phyloP scores from a whole-genome alignment of 768 basidiomycete species.

The Kwoniella dendrophila region DNA sequence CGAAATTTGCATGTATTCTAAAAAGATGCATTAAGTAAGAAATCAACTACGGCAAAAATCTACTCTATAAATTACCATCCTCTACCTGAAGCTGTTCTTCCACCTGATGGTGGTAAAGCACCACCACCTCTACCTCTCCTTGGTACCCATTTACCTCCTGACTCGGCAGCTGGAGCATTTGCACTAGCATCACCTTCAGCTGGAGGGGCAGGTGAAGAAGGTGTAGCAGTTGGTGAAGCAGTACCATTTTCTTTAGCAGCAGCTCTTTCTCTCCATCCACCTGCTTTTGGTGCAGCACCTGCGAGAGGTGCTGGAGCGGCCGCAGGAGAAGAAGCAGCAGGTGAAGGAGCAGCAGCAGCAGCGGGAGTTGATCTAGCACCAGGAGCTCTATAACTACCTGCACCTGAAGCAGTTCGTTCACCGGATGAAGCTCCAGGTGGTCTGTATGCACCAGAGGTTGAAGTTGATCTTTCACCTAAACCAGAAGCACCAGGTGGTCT shows the following conservation, averaged over 20 bases:
- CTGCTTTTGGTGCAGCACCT: constrained; percentile 52
- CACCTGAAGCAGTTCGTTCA: too few species aligned
- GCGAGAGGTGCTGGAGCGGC: constrained; percentile 51
- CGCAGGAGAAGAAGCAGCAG: constrained; percentile 49
- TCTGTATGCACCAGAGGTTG: constrained; percentile 33
- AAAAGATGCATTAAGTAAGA: too few species aligned
- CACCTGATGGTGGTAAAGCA: constrained; percentile 22
- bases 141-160: constrained; percentile 23
- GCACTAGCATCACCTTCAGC: constrained; percentile 24
- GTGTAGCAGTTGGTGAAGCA: constrained; percentile 27
- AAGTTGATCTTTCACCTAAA: constrained; percentile 19
- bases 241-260: constrained; percentile 58
- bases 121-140: constrained; percentile 26
- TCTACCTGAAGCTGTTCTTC: constrained; percentile 19
- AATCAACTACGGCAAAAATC: neutral
- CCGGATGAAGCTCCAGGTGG: too few species aligned
- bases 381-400: too few species aligned
- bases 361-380: constrained; percentile 23
- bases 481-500: constrained; percentile 23
- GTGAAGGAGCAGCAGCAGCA: constrained; percentile 43
- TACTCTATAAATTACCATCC: constrained; percentile 13
- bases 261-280: constrained; percentile 67
- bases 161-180: constrained; percentile 28
- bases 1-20: too few species aligned
- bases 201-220: constrained; percentile 23